Percentiles rank a stretch among this genome's conserved stretches.
Conservation (phyloP, 2,329 filamentous ascomycete species). For the Biscogniauxia mediterranea region DNA sequence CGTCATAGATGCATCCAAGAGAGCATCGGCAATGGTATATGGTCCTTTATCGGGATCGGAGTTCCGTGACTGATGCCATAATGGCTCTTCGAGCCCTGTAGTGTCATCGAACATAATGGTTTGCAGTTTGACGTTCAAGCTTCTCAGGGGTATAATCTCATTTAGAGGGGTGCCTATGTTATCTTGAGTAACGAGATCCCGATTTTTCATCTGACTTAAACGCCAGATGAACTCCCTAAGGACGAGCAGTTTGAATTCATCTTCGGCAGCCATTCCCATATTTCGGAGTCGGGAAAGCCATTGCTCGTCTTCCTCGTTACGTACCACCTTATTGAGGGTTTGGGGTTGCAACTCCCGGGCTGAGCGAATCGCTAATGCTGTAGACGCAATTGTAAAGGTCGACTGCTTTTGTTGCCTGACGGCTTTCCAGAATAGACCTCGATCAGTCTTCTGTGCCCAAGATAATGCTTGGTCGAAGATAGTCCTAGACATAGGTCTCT, state of each 20-base stretch:
- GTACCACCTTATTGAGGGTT: slow-evolving; percentile 62
- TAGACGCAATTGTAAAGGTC: slow-evolving; percentile 64
- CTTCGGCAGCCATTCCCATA: slow-evolving; percentile 76
- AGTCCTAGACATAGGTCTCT: slow-evolving; percentile 73
- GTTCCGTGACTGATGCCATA: slow-evolving; percentile 34
- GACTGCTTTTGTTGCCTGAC: slow-evolving; percentile 62
- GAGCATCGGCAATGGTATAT: slow-evolving; percentile 84
- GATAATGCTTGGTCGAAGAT: slow-evolving; percentile 82
- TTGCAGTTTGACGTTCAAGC: slow-evolving; percentile 75
- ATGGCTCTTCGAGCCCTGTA: slow-evolving; percentile 47
- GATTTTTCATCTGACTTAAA: slow-evolving; percentile 68
- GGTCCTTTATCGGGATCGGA: slow-evolving; percentile 42
- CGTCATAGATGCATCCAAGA: slow-evolving; percentile 87
- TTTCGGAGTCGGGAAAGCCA: slow-evolving; percentile 86
- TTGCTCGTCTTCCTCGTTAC: slow-evolving; percentile 89
- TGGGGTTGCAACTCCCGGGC: slow-evolving; percentile 55
- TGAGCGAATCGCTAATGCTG: slow-evolving; percentile 53
- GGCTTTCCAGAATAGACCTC: slow-evolving; percentile 83
- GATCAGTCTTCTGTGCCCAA: slow-evolving; percentile 82
- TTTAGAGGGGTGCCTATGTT: slow-evolving; percentile 53
- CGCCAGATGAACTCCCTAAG: slow-evolving; percentile 91
- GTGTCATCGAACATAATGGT: slow-evolving; percentile 91
- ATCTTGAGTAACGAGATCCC: slow-evolving; percentile 45
- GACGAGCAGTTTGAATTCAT: slow-evolving; percentile 85
- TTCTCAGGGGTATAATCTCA: slow-evolving; percentile 71